Conservation (phyloP, 768 basidiomycete species). For the Cystofilobasidium ferigula region DNA sequence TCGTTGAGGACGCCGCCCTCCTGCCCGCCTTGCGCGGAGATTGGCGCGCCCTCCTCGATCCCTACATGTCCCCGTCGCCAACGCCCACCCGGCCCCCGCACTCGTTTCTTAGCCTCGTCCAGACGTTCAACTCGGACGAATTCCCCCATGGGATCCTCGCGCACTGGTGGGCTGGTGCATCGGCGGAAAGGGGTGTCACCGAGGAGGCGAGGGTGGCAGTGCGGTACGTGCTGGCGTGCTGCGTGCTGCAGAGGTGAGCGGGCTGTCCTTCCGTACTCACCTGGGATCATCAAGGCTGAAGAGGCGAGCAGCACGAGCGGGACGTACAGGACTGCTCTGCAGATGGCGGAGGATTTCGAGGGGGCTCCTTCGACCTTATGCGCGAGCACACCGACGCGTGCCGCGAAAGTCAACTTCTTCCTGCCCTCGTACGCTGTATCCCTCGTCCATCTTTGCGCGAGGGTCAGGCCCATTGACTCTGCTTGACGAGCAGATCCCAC, state of each 20-base stretch:
- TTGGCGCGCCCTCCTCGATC: background rate
- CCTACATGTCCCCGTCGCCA: background rate
- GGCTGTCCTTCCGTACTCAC: background rate
- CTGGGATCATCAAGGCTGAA: background rate
- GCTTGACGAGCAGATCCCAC: background rate
- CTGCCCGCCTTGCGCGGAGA: background rate
- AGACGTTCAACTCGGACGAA: conserved; percentile 1
- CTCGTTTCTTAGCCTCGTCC: background rate
- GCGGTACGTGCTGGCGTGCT: conserved; percentile 8
- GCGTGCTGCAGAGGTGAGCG: conserved; percentile 4
- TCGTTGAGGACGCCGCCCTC: background rate
- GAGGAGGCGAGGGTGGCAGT: background rate
- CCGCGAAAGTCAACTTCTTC: conserved; percentile 1
- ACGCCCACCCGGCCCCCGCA: background rate
- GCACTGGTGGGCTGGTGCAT: background rate
- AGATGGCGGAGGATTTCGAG: background rate
- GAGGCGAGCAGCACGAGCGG: conserved; percentile 3
- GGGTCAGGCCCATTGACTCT: background rate
- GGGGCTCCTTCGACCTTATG: background rate
- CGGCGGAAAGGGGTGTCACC: background rate
- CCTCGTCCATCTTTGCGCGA: background rate
- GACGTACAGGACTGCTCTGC: background rate
- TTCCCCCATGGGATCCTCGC: background rate
- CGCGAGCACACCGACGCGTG: too few relatives aligned
- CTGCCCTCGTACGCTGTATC: background rate